Percentiles rank a stretch among this genome's conserved stretches.
phyloP scores from a whole-genome alignment of 345 rosid genomes.

The Moricandia arvensis region DNA sequence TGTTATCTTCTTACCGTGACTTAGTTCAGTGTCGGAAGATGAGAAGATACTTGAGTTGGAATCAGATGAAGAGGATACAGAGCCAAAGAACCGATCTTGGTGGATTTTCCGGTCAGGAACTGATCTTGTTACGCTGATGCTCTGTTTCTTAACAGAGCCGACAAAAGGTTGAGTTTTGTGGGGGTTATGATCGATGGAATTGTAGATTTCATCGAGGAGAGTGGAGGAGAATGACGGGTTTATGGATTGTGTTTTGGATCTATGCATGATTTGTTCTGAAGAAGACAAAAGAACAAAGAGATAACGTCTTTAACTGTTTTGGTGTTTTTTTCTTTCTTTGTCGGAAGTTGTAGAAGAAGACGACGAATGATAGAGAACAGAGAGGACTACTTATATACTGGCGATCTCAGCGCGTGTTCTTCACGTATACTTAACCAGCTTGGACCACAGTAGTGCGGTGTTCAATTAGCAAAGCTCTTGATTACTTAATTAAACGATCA shows the following conservation, averaged over 20 bases:
- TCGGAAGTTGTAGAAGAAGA: conserved; percentile 17
- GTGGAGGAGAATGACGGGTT: conserved; percentile 88
- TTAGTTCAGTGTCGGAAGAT: conserved; percentile 54
- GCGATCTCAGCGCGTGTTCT: conserved; percentile 31
- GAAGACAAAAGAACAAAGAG: conserved; percentile 32
- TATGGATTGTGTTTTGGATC: conserved; percentile 11
- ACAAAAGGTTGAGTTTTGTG: conserved; percentile 35
- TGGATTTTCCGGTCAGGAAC: neutral
- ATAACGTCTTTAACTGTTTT: neutral
- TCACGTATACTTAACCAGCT: conserved; percentile 14
- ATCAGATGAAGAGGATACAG: conserved; percentile 76
- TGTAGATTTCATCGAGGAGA: conserved; percentile 90
- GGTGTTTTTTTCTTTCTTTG: neutral
- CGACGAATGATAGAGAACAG: conserved; percentile 21
- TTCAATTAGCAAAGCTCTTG: neutral
- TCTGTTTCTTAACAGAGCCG: conserved; percentile 44
- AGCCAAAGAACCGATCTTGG: conserved; percentile 53
- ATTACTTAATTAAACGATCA: neutral
- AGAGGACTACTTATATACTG: neutral
- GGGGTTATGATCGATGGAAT: conserved; percentile 61
- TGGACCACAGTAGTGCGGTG: conserved; percentile 19
- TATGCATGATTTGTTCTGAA: conserved; percentile 29
- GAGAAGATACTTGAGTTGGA: conserved; percentile 74
- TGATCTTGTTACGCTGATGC: conserved; percentile 4
- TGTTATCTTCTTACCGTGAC: conserved; percentile 36